These are phyloP conservation scores for Boletus reticuloceps DNA, from an alignment of 768 basidiomycete species.

Conservation along the genomic window DNA sequence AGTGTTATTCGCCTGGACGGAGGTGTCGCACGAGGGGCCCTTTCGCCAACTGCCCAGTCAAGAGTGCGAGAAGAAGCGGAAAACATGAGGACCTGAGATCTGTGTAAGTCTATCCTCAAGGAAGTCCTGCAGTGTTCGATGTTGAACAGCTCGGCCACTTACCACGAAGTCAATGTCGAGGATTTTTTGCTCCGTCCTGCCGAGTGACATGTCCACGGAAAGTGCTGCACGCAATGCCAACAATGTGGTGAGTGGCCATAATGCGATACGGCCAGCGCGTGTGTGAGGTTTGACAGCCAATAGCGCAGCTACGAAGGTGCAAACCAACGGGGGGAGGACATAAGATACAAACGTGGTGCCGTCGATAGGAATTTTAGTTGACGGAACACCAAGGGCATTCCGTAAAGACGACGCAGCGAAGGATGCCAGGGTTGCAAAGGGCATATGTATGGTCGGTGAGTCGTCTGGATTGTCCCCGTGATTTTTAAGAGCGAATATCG, in stretches of 20 bases:
- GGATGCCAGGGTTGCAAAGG: too few relatives aligned
- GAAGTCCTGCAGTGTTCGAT: background rate
- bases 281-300: background rate
- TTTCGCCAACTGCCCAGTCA: background rate
- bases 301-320: background rate
- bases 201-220: conserved; percentile 1
- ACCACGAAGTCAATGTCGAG: background rate
- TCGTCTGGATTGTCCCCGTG: too few relatives aligned
- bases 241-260: background rate
- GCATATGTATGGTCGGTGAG: too few relatives aligned
- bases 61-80: background rate
- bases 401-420: background rate
- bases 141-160: background rate
- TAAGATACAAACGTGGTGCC: background rate
- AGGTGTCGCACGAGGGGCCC: background rate
- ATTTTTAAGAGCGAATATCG: too few relatives aligned
- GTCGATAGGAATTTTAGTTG: background rate
- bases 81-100: background rate
- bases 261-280: background rate
- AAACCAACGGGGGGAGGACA: background rate
- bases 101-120: background rate
- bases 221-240: conserved; percentile 1
- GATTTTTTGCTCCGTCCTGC: background rate
- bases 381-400: background rate
- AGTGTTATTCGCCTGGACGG: background rate